Percentiles rank a stretch among this genome's conserved stretches.
Conservation (phyloP, 129 eudicot genomes). For the Solidago caesia region DNA sequence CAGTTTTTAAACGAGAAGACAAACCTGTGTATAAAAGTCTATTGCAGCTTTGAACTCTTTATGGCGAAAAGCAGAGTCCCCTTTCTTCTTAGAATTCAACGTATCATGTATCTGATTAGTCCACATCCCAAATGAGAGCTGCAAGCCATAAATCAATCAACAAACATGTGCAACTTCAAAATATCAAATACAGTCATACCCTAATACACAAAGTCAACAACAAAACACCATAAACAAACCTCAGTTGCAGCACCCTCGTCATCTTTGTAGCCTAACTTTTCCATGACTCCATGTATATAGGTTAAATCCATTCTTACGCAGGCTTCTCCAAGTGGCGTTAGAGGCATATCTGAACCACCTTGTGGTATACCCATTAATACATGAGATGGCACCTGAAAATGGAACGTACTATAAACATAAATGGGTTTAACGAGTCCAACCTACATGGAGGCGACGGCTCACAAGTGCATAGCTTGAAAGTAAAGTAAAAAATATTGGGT, state of each 20-base stretch:
- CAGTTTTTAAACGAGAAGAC: background rate
- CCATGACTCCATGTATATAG: slow-evolving; percentile 76
- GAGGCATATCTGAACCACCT: slow-evolving; percentile 51
- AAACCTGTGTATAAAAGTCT: slow-evolving; percentile 76
- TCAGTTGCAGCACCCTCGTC: slow-evolving; percentile 97
- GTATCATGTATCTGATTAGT: slow-evolving; percentile 94
- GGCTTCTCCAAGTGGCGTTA: slow-evolving; percentile 92
- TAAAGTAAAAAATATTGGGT: no score
- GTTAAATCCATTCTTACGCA: slow-evolving; percentile 87
- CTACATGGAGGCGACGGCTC: no score
- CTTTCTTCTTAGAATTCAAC: slow-evolving; percentile 87
- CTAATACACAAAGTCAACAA: background rate
- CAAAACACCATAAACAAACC: slow-evolving; percentile 51
- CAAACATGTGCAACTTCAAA: slow-evolving; percentile 1
- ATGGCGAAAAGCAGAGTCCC: slow-evolving; percentile 84
- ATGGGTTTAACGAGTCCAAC: background rate
- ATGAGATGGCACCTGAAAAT: slow-evolving; percentile 42
- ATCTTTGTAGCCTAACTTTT: slow-evolving; percentile 84
- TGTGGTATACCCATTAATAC: slow-evolving; percentile 10
- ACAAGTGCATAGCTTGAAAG: no score
- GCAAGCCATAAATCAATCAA: slow-evolving; percentile 23
- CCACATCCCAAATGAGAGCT: slow-evolving; percentile 98
- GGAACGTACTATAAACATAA: background rate
- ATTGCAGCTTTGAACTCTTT: slow-evolving; percentile 78
- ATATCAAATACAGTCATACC: slow-evolving; percentile 12